Percentiles rank a stretch among this genome's conserved stretches.
Conservation (phyloP, 768 basidiomycete species). For the Epithele typhae region DNA sequence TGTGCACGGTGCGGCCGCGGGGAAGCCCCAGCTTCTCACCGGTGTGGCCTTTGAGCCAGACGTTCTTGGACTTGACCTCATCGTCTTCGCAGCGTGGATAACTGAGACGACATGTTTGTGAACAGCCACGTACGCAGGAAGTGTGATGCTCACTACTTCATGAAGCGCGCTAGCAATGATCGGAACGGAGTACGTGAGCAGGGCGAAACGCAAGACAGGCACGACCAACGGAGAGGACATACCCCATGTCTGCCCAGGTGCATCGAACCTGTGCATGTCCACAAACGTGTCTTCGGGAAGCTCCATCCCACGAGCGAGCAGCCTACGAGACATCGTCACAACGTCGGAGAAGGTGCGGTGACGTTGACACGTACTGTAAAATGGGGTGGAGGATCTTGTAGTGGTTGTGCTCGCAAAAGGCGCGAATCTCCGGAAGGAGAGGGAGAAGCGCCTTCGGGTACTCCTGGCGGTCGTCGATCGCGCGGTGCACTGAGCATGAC, state of each 20-base stretch:
- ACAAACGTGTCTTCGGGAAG: slow-evolving; percentile 32
- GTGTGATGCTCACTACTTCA: slow-evolving; percentile 51
- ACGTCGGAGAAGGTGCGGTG: background rate
- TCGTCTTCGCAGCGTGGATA: slow-evolving; percentile 31
- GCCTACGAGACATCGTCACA: slow-evolving; percentile 11
- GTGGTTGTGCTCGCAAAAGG: slow-evolving; percentile 27
- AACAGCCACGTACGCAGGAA: background rate
- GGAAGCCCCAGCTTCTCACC: too few species aligned
- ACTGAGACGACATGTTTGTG: slow-evolving; percentile 14
- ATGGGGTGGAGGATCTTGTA: slow-evolving; percentile 25
- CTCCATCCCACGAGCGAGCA: slow-evolving; percentile 30
- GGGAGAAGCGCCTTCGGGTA: slow-evolving; percentile 27
- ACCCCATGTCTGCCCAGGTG: slow-evolving; percentile 28
- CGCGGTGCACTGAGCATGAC: slow-evolving; percentile 21
- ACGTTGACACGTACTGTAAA: background rate
- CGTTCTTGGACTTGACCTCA: slow-evolving; percentile 25
- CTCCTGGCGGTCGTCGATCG: slow-evolving; percentile 19
- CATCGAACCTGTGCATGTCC: slow-evolving; percentile 24
- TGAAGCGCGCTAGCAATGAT: slow-evolving; percentile 45
- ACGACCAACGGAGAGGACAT: slow-evolving; percentile 3
- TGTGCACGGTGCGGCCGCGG: background rate
- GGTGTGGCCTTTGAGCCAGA: slow-evolving; percentile 37
- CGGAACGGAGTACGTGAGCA: background rate
- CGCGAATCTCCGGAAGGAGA: slow-evolving; percentile 27
- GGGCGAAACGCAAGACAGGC: background rate